Percentiles rank a stretch among this genome's conserved stretches.
Evolutionary conservation across 148 eudicot genomes (phyloP).

Genomic region (Cornus suecica): DNA sequence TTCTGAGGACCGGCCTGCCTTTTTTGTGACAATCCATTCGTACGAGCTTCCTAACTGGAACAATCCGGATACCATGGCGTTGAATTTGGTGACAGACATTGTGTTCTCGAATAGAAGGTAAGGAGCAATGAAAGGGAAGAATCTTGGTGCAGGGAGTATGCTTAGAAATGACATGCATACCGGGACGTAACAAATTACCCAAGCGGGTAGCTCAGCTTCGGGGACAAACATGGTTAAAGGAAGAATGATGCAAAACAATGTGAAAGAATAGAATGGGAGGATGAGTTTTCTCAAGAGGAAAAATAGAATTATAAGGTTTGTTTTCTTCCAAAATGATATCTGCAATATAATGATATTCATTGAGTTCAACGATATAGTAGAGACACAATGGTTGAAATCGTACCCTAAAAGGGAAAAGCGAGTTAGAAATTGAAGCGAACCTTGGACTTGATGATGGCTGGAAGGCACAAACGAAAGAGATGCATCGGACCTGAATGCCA

Average conservation of each 20-base stretch:
- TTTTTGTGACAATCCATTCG: conserved; percentile 84
- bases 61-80: conserved; percentile 80
- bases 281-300: conserved; percentile 70
- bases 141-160: conserved; percentile 68
- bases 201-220: conserved; percentile 66
- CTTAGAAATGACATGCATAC: conserved; percentile 63
- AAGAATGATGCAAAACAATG: conserved; percentile 75
- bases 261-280: conserved; percentile 87
- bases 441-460: conserved; percentile 63
- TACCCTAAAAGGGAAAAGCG: neutral
- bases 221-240: conserved; percentile 90
- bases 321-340: conserved; percentile 68
- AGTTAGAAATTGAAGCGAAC: conserved; percentile 15
- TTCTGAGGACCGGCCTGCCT: conserved; percentile 74
- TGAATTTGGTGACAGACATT: conserved; percentile 89
- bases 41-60: conserved; percentile 75
- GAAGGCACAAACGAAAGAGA: conserved; percentile 68
- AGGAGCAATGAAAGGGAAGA: conserved; percentile 80
- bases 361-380: neutral
- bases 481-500: conserved; percentile 98
- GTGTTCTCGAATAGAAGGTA: conserved; percentile 90
- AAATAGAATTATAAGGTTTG: conserved; percentile 70
- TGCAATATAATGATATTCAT: conserved; percentile 30
- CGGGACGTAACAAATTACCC: conserved; percentile 79
- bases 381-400: neutral